These are phyloP conservation scores for Climacium dendroides DNA, from an alignment of 225 moss, liverwort and hornwort species.

Conservation along the genomic window DNA sequence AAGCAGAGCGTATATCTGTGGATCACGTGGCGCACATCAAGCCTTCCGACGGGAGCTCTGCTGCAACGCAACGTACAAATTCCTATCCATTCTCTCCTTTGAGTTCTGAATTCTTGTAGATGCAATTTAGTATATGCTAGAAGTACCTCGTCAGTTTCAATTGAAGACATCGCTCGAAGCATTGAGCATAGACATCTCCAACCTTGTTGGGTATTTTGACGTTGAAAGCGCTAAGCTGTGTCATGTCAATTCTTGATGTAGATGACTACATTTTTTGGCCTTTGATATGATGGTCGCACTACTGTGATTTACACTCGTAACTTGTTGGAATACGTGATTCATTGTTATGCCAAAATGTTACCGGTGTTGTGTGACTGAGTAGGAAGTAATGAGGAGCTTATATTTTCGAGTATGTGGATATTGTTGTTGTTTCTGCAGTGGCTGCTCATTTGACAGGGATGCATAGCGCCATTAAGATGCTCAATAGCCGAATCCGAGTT, in stretches of 20 bases:
- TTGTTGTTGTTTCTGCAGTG: constrained; percentile 36
- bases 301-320: neutral
- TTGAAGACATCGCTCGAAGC: neutral
- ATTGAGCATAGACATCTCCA: neutral
- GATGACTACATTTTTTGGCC: neutral
- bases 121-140: neutral
- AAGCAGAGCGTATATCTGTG: constrained; percentile 98
- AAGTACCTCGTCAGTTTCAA: neutral
- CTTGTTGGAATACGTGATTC: neutral
- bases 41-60: constrained; percentile 96
- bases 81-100: neutral
- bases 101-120: neutral
- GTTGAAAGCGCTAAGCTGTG: neutral
- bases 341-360: neutral
- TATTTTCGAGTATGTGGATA: neutral
- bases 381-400: neutral
- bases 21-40: constrained; percentile 99
- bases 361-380: neutral
- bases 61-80: constrained; percentile 76
- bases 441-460: constrained; percentile 98
- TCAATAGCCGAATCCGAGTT: constrained; percentile 88
- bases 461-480: constrained; percentile 99
- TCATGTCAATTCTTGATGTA: neutral
- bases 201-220: neutral
- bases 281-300: neutral